Conservation (phyloP, 495 filamentous ascomycete genomes). For the Trichoderma erinaceum region DNA sequence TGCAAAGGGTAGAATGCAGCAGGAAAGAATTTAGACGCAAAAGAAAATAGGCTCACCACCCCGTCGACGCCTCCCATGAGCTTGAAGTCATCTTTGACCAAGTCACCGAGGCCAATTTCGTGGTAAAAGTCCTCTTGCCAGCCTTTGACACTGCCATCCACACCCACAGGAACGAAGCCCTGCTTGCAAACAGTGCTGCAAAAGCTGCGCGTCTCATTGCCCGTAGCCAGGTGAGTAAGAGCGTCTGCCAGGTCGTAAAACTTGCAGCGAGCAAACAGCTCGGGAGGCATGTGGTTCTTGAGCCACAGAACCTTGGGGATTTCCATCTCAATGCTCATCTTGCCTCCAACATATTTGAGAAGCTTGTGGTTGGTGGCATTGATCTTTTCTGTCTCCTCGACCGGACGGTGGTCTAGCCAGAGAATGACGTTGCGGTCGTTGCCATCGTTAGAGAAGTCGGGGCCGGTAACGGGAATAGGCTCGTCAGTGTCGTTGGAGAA, state of each 20-base stretch:
- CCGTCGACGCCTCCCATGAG: conserved; percentile 88
- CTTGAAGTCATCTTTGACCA: conserved; percentile 79
- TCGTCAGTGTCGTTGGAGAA: conserved; percentile 84
- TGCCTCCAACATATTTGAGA: conserved; percentile 91
- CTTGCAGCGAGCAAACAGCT: conserved; percentile 84
- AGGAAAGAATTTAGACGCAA: conserved; percentile 19
- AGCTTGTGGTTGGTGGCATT: conserved; percentile 88
- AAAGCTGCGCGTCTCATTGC: conserved; percentile 82
- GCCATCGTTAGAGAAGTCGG: conserved; percentile 68
- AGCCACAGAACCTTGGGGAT: conserved; percentile 96
- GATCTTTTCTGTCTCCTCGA: conserved; percentile 82
- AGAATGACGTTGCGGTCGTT: conserved; percentile 85
- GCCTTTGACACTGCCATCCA: conserved; percentile 94
- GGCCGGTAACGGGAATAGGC: conserved; percentile 81
- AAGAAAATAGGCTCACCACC: conserved; percentile 64
- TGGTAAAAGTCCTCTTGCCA: conserved; percentile 94
- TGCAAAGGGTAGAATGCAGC: conserved; percentile 16
- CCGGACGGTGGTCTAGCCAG: conserved; percentile 88
- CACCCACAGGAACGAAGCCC: conserved; percentile 87
- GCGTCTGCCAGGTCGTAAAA: conserved; percentile 94
- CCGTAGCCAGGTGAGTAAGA: conserved; percentile 94
- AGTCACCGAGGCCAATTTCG: conserved; percentile 73
- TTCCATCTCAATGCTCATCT: conserved; percentile 99
- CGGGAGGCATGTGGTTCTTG: conserved; percentile 94
- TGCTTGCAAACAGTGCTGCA: conserved; percentile 96